Conservation (phyloP, 2,329 filamentous ascomycete genomes). For the Pyrenochaeta sp. region DNA sequence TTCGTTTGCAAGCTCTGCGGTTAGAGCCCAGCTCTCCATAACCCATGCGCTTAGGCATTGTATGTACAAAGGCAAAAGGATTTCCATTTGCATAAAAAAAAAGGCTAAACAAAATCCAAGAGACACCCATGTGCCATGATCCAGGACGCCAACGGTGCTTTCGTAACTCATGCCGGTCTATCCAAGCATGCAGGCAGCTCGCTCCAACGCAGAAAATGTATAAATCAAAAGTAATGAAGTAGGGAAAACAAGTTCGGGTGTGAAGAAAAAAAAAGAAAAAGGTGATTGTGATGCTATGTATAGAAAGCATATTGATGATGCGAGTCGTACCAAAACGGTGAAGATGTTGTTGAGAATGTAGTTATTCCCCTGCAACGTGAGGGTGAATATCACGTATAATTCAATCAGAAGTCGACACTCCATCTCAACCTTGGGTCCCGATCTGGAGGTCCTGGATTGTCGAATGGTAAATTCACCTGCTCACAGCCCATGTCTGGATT, state of each 20-base stretch:
- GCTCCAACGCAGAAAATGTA: not conserved
- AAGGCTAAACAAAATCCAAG: too few species aligned
- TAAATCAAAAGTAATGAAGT: not conserved
- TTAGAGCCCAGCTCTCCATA: too few species aligned
- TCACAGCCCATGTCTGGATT: slow-evolving; percentile 28
- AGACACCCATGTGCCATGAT: too few species aligned
- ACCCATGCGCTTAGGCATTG: too few species aligned
- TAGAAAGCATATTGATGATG: not conserved
- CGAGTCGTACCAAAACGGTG: not conserved
- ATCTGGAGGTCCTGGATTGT: slow-evolving; percentile 42
- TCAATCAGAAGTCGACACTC: slow-evolving; percentile 53
- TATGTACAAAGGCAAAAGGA: too few species aligned
- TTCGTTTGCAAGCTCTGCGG: not conserved
- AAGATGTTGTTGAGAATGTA: not conserved
- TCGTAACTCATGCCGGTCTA: not conserved
- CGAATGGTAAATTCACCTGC: slow-evolving; percentile 40
- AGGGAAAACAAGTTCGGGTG: not conserved
- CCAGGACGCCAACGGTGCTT: not conserved
- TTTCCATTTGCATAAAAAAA: too few species aligned
- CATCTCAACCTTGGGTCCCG: slow-evolving; percentile 51
- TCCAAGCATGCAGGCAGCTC: not conserved
- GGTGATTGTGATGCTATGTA: not conserved
- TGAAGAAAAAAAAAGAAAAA: slow-evolving; percentile 5
- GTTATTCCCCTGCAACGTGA: too few species aligned
- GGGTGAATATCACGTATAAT: too few species aligned